A percentile compares a stretch with the other conserved stretches of the same genome.
Evolutionary conservation across 352 stramenopile genomes (phyloP).

Genomic region (Phytopythium mirpurense): DNA sequence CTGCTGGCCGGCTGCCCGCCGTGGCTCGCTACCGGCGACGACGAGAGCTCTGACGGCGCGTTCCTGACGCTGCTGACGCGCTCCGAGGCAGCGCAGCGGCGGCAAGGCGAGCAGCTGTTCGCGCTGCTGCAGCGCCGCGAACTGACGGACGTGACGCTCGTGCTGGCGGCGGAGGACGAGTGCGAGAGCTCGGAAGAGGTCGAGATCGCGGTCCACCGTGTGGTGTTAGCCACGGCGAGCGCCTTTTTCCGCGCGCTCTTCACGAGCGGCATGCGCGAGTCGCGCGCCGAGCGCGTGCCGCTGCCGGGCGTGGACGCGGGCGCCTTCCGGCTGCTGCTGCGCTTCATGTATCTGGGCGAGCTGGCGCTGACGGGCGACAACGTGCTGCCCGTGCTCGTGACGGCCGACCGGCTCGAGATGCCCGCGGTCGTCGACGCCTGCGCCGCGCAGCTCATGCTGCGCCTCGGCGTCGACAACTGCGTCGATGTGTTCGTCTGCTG

Average conservation of each 20-base stretch:
- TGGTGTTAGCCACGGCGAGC: conserved; percentile 55
- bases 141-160: conserved; percentile 62
- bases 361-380: conserved; percentile 46
- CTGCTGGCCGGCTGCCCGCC: neutral
- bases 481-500: conserved; percentile 73
- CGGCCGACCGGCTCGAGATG: conserved; percentile 68
- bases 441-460: conserved; percentile 67
- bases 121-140: conserved; percentile 36
- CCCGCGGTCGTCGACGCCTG: conserved; percentile 63
- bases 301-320: conserved; percentile 40
- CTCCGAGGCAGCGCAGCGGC: conserved; percentile 10
- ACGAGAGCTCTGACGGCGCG: no score
- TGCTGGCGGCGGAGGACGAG: conserved; percentile 31
- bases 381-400: conserved; percentile 56
- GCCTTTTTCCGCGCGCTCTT: conserved; percentile 76
- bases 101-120: conserved; percentile 41
- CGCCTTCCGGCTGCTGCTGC: conserved; percentile 44
- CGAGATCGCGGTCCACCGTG: conserved; percentile 47
- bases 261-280: conserved; percentile 71
- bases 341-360: conserved; percentile 70
- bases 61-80: conserved; percentile 12
- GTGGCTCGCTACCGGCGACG: neutral
- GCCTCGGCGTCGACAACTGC: conserved; percentile 60
- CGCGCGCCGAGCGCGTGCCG: conserved; percentile 29
- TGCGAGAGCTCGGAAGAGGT: neutral